Evolutionary conservation across 2,329 filamentous ascomycete genomes (phyloP), one percentile per base, ranked within the genome.

Genomic region (Metarhizium guizhouense): DNA sequence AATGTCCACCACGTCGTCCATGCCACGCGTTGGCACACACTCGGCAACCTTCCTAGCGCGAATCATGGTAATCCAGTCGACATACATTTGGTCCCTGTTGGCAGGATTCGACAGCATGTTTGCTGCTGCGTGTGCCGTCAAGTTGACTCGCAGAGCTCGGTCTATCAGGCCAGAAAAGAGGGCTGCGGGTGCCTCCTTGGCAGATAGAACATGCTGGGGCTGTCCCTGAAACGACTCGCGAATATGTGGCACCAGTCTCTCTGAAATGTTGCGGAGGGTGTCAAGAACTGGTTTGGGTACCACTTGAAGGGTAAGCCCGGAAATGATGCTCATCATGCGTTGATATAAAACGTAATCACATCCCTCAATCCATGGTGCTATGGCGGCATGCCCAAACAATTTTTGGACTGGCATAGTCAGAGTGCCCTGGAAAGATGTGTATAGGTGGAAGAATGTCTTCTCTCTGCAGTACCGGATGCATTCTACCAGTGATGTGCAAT

Each of bases 361-460:
- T 68, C 95, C 88, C 67, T 94, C 89, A 58, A 99, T 95, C 94
- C 94, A 99, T 1, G 87, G 81, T 3, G 91, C 90, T 55, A 97
- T 76, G 55, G 85, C 85, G 2, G 87, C 84, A 65, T 95, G 84
- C 14, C 85, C 85, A 64, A 99, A 87, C 2, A 99, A 75, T 70
- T 95, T 96, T 70, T 96, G 91, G 3, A 97, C 93, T 6, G 94
- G 94, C 71, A 96, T 95, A 0, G 94, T 99, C 64, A 99, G 81
- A 2, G 92, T 97, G 55, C 94, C 94, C 65, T 96, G 90, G 69
- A 99, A 97, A 1, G 93, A 94, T 6, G 88, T 92, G 68, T 95
- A 96, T 16, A 96, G 82, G 61, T 95, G 90, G 68, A 96, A 95
- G 69, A 99, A 95, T 6, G 91, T 93, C 73, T 96, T 95, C 70